A percentile compares a stretch with the other conserved stretches of the same genome.
These are phyloP conservation scores for Pythium dissotocum DNA, from an alignment of 352 stramenopile genomes.

Conservation along the genomic window DNA sequence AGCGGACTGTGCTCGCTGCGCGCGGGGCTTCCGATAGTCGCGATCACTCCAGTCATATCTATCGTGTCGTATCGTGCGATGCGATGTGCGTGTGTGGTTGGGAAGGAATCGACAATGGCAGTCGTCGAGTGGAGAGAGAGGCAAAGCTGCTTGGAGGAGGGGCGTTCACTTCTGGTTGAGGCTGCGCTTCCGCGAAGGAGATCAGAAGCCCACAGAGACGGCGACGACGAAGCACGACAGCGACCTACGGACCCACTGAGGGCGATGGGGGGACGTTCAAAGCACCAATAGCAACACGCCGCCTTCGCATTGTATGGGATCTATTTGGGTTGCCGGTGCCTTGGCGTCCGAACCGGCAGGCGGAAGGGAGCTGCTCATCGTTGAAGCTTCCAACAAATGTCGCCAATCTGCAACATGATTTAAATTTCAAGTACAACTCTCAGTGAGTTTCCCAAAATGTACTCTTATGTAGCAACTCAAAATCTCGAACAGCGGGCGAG, in stretches of 20 bases:
- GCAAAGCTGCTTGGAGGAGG: background rate
- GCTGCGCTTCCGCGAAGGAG: background rate
- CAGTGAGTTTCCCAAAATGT: background rate
- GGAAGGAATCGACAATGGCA: slow-evolving; percentile 23
- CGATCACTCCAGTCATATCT: background rate
- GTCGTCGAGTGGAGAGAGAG: slow-evolving; percentile 5
- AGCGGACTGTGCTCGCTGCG: slow-evolving; percentile 16
- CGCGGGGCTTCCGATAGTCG: slow-evolving; percentile 3
- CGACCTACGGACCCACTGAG: background rate
- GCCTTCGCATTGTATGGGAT: slow-evolving; percentile 4
- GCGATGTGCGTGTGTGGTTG: background rate
- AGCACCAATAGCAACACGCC: background rate
- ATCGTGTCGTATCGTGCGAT: background rate
- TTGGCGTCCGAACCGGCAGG: slow-evolving; percentile 6
- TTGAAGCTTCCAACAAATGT: slow-evolving; percentile 27
- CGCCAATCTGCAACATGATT: slow-evolving; percentile 14
- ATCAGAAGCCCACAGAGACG: background rate
- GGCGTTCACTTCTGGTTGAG: background rate
- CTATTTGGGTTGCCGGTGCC: slow-evolving; percentile 7
- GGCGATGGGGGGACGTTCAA: background rate
- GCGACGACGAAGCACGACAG: background rate
- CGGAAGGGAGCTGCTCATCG: background rate
- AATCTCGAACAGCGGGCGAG: slow-evolving; percentile 1
- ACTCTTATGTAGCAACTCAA: slow-evolving; percentile 22
- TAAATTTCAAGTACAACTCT: background rate